Conservation (phyloP, 352 stramenopile species). For the Aphanomyces invadans region DNA sequence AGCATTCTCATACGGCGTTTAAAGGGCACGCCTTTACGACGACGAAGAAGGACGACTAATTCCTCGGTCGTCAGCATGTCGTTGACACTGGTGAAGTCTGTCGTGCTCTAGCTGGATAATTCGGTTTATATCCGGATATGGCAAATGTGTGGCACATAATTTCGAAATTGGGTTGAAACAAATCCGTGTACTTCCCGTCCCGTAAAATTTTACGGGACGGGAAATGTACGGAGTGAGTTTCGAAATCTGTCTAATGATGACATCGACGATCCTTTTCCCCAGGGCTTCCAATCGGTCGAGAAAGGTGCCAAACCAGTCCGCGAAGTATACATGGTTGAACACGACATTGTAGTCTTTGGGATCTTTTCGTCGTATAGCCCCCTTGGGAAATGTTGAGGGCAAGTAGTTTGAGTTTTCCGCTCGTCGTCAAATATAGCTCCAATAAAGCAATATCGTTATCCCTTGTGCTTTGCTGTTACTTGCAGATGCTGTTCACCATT, state of each 20-base stretch:
- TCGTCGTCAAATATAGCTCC: conserved; percentile 4
- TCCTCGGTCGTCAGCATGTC: not conserved
- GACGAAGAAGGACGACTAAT: not conserved
- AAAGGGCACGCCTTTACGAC: not conserved
- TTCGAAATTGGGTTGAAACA: too few relatives aligned
- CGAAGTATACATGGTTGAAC: conserved; percentile 26
- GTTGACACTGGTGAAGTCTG: not conserved
- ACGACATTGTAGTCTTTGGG: conserved; percentile 13
- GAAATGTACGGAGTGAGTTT: not conserved
- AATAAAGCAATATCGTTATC: conserved; percentile 21
- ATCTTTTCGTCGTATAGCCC: not conserved
- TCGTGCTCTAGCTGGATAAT: too few relatives aligned
- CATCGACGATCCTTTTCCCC: not conserved
- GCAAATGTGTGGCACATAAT: too few relatives aligned
- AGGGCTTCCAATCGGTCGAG: conserved; percentile 1
- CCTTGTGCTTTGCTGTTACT: conserved; percentile 2
- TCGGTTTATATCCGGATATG: not conserved
- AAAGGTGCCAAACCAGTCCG: conserved; percentile 19
- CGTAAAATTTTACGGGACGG: not conserved
- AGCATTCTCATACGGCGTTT: not conserved
- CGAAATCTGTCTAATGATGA: conserved; percentile 16
- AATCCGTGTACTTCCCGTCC: not conserved
- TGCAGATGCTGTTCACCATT: not conserved
- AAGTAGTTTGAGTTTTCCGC: not conserved
- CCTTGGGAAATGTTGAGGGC: conserved; percentile 9